Percentiles rank a stretch among this genome's conserved stretches.
Evolutionary conservation across 148 eudicot species (phyloP).

Genomic region (Persicaria tinctoria): DNA sequence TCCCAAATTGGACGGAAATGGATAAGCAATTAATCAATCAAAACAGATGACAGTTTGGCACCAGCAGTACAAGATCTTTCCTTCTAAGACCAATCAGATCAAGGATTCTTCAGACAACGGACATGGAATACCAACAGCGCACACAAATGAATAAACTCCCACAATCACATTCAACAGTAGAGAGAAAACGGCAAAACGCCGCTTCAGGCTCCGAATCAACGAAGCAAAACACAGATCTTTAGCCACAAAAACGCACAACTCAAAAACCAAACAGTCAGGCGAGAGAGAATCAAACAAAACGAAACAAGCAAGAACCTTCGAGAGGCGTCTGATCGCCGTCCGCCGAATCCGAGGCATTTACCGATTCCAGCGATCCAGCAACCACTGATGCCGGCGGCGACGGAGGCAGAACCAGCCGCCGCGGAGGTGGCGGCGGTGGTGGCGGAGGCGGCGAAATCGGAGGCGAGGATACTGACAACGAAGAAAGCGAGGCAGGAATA

Average conservation of each 20-base stretch:
- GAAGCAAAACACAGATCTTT: neutral
- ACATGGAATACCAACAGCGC: neutral
- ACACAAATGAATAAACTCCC: neutral
- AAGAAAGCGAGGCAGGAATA: neutral
- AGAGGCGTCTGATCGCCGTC: slow-evolving; percentile 1
- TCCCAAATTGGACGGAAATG: neutral
- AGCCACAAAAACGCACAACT: neutral
- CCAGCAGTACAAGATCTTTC: slow-evolving; percentile 4
- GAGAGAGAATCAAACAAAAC: neutral
- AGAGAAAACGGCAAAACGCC: neutral
- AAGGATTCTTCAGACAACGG: neutral
- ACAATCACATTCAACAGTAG: neutral
- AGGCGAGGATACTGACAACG: neutral
- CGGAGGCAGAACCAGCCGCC: neutral
- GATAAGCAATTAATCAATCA: slow-evolving; percentile 2
- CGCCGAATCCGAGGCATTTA: neutral
- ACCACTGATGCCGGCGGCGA: neutral
- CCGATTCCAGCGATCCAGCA: neutral
- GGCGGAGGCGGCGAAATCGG: neutral
- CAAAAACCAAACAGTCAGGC: neutral
- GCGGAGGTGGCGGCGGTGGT: neutral
- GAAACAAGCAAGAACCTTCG: neutral
- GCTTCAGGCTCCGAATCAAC: neutral
- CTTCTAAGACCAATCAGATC: slow-evolving; percentile 1
- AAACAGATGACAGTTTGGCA: neutral